Percentiles rank a stretch among this genome's conserved stretches.
phyloP scores from a whole-genome alignment of 1,139 yeast species.

The Debaryomyces psychrophilus region DNA sequence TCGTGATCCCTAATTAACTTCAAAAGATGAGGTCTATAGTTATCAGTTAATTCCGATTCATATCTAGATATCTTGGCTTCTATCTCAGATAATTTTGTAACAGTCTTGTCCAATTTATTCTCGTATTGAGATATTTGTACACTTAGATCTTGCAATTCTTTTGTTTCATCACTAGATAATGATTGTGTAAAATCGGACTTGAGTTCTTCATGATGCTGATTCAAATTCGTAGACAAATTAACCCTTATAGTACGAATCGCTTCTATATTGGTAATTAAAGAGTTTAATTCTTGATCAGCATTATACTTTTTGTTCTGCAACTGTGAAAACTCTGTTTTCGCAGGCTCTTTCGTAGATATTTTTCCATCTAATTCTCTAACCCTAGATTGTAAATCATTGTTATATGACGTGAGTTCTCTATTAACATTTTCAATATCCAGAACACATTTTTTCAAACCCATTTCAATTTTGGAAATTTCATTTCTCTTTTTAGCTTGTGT shows the following conservation, averaged over 20 bases:
- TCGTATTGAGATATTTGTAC: slow-evolving; percentile 45
- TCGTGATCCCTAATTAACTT: slow-evolving; percentile 44
- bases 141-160: slow-evolving; percentile 43
- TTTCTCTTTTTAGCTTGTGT: slow-evolving; percentile 53
- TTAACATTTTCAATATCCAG: slow-evolving; percentile 29
- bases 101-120: slow-evolving; percentile 42
- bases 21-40: slow-evolving; percentile 34
- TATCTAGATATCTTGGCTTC: slow-evolving; percentile 55
- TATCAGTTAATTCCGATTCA: slow-evolving; percentile 63
- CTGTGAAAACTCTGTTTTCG: slow-evolving; percentile 44
- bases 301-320: slow-evolving; percentile 44
- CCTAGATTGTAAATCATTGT: slow-evolving; percentile 50
- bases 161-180: slow-evolving; percentile 44
- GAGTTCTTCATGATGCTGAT: slow-evolving; percentile 55
- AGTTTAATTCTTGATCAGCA: slow-evolving; percentile 44
- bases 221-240: slow-evolving; percentile 32
- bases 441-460: slow-evolving; percentile 25
- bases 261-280: slow-evolving; percentile 26
- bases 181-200: slow-evolving; percentile 56
- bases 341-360: slow-evolving; percentile 45
- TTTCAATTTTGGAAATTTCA: slow-evolving; percentile 45
- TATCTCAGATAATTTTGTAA: slow-evolving; percentile 47
- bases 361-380: slow-evolving; percentile 41
- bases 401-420: slow-evolving; percentile 31
- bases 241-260: slow-evolving; percentile 28